A percentile compares a stretch with the other conserved stretches of the same genome.
phyloP scores from a whole-genome alignment of 1,284 basidiomycete species.

The Irpex sp. region DNA sequence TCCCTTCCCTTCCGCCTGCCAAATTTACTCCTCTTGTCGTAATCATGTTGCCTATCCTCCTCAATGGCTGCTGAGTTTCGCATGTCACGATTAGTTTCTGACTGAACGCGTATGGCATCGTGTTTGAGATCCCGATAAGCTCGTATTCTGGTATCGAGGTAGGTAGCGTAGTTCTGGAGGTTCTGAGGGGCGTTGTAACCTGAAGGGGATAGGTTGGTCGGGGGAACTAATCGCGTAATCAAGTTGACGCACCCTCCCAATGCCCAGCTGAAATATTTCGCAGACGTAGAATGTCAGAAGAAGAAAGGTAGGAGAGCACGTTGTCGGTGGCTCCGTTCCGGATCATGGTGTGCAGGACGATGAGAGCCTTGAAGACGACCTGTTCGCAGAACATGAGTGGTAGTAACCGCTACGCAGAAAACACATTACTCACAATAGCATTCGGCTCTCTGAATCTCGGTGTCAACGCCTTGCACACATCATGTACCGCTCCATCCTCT shows the following conservation, averaged over 20 bases:
- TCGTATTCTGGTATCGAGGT: slow-evolving; percentile 87
- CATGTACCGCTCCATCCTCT: slow-evolving; percentile 86
- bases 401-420: background rate
- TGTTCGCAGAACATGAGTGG: slow-evolving; percentile 25
- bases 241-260: slow-evolving; percentile 66
- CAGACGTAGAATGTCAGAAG: slow-evolving; percentile 73
- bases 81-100: slow-evolving; percentile 82
- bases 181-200: slow-evolving; percentile 86
- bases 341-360: slow-evolving; percentile 94
- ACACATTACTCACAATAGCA: slow-evolving; percentile 59
- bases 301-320: slow-evolving; percentile 78
- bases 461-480: slow-evolving; percentile 85
- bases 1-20: slow-evolving; percentile 8
- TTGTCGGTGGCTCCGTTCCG: slow-evolving; percentile 91
- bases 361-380: slow-evolving; percentile 95
- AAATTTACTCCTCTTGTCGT: slow-evolving; percentile 19
- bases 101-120: slow-evolving; percentile 87
- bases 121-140: slow-evolving; percentile 90
- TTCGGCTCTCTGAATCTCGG: slow-evolving; percentile 87
- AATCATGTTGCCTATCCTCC: slow-evolving; percentile 35
- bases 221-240: slow-evolving; percentile 5
- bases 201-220: slow-evolving; percentile 23
- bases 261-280: slow-evolving; percentile 70
- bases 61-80: slow-evolving; percentile 59
- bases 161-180: slow-evolving; percentile 81